Percentiles rank a stretch among this genome's conserved stretches.
phyloP scores from a whole-genome alignment of 768 basidiomycete species.

The Cytidiella melzeri region DNA sequence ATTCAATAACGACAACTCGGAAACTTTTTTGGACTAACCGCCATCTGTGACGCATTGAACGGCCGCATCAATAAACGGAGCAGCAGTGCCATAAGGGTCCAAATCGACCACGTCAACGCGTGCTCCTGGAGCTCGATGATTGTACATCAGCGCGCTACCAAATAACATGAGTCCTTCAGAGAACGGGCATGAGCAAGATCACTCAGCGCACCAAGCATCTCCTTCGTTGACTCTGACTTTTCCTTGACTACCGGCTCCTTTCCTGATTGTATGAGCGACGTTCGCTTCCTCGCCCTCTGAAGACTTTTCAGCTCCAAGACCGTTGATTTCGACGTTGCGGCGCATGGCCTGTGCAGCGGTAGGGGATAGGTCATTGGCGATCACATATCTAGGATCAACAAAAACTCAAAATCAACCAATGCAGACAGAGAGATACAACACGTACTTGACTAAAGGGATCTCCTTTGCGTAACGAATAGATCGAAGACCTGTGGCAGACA shows the following conservation, averaged over 20 bases:
- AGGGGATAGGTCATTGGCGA: constrained; percentile 90
- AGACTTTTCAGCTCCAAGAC: constrained; percentile 35
- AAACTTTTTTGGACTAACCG: constrained; percentile 45
- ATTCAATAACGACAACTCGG: not conserved
- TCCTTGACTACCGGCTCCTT: constrained; percentile 24
- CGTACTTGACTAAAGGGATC: constrained; percentile 82
- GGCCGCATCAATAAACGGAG: constrained; percentile 93
- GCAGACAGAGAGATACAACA: too few relatives aligned
- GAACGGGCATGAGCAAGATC: not conserved
- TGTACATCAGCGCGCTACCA: constrained; percentile 84
- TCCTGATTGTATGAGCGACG: constrained; percentile 6
- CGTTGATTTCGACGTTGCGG: constrained; percentile 80
- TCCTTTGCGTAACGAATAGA: constrained; percentile 98
- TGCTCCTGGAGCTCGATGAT: constrained; percentile 63
- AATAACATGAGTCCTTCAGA: not conserved
- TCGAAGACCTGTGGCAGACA: constrained; percentile 93
- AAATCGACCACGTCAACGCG: constrained; percentile 95
- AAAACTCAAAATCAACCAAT: too few relatives aligned
- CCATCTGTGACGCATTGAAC: constrained; percentile 86
- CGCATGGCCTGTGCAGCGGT: constrained; percentile 81
- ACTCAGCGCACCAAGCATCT: constrained; percentile 74
- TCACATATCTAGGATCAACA: constrained; percentile 57
- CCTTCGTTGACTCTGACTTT: constrained; percentile 85
- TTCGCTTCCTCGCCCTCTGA: constrained; percentile 5
- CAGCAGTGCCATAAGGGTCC: constrained; percentile 96